A percentile compares a stretch with the other conserved stretches of the same genome.
These are phyloP conservation scores for Colletotrichum falcatum DNA, from an alignment of 2,329 filamentous ascomycete genomes.

Conservation along the genomic window DNA sequence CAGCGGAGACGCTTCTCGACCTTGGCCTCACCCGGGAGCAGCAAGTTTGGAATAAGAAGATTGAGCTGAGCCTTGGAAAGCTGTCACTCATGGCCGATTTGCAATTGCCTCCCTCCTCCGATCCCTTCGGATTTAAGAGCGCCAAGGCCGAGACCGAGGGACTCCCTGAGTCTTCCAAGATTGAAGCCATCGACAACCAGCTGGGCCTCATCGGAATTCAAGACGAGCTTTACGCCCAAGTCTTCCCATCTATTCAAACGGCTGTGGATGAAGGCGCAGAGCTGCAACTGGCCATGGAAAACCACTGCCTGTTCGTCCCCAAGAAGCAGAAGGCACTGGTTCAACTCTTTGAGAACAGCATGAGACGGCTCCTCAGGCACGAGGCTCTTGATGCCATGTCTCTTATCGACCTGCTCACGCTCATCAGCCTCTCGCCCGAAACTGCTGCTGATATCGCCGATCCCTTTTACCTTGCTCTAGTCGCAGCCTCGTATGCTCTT, in stretches of 20 bases:
- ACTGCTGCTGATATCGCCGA: conserved; percentile 65
- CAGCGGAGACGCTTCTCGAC: conserved; percentile 76
- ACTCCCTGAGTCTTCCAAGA: conserved; percentile 53
- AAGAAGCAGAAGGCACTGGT: conserved; percentile 74
- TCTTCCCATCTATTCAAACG: conserved; percentile 74
- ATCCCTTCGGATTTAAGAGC: conserved; percentile 45
- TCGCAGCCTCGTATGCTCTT: conserved; percentile 67
- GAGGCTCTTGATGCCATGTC: conserved; percentile 75
- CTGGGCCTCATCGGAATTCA: conserved; percentile 82
- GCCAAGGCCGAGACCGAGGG: conserved; percentile 55
- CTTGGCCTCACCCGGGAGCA: conserved; percentile 79
- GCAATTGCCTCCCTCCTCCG: conserved; percentile 46
- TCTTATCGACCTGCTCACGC: conserved; percentile 82
- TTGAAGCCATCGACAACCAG: conserved; percentile 70
- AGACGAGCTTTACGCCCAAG: conserved; percentile 77
- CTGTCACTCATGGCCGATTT: conserved; percentile 78
- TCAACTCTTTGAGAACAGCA: conserved; percentile 76
- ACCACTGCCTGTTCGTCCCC: conserved; percentile 68
- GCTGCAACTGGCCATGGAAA: conserved; percentile 79
- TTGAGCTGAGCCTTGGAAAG: conserved; percentile 91
- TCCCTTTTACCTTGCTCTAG: conserved; percentile 82
- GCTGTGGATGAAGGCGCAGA: conserved; percentile 86
- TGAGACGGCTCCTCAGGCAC: conserved; percentile 78
- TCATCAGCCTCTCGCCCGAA: conserved; percentile 68
- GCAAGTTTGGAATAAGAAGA: conserved; percentile 92